phyloP scores from a whole-genome alignment of 1,284 basidiomycete genomes.

The Nidula niveotomentosa region DNA sequence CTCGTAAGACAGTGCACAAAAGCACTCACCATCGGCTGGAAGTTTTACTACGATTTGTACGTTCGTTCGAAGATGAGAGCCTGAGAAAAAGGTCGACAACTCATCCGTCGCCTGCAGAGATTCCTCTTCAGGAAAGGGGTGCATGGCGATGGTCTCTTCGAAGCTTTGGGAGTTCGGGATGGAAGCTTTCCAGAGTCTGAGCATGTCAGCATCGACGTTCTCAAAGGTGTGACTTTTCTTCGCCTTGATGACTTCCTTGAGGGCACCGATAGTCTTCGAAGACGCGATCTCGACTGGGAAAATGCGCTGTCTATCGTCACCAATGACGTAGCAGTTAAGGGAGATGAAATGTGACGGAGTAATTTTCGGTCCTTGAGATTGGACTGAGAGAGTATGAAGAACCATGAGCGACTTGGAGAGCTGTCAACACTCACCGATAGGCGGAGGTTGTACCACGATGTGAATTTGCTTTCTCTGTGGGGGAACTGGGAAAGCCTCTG shows the following conservation, averaged over 20 bases:
- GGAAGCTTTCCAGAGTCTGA: background rate
- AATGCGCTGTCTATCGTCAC: background rate
- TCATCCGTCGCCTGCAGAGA: background rate
- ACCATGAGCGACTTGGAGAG: too few species aligned
- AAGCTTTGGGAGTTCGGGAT: background rate
- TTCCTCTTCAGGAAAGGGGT: background rate
- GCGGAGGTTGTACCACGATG: background rate
- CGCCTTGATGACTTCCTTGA: background rate
- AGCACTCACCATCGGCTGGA: conserved; percentile 1
- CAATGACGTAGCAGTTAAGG: background rate
- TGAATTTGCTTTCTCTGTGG: background rate
- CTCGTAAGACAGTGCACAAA: too few species aligned
- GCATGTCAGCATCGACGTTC: background rate
- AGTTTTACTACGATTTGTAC: background rate
- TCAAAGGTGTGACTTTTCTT: background rate
- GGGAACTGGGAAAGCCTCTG: background rate
- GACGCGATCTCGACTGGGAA: background rate
- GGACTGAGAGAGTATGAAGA: too few species aligned
- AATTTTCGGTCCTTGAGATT: too few species aligned
- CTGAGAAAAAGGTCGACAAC: background rate
- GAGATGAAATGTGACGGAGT: background rate
- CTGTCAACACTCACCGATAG: background rate
- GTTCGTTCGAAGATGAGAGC: background rate
- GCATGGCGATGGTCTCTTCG: background rate
- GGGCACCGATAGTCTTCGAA: background rate